Conservation (phyloP, 306 rosid species). For the Styphnolobium japonicum region DNA sequence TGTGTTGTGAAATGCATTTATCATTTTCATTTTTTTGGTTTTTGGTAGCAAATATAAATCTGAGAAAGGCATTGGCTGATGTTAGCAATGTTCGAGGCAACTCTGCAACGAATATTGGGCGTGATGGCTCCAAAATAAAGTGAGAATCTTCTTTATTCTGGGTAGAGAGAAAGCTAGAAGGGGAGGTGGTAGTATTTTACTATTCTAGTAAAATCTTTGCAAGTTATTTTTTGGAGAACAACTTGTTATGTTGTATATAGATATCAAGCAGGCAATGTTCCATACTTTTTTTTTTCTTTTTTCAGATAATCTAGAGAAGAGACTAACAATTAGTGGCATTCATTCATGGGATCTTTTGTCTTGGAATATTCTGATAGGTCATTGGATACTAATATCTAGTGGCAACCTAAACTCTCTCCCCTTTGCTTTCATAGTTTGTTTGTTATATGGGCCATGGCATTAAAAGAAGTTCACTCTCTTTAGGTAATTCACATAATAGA, state of each 20-base stretch:
- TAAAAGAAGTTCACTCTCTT: neutral
- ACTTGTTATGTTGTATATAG: neutral
- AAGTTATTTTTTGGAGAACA: neutral
- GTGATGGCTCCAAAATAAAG: slow-evolving; percentile 50
- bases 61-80: slow-evolving; percentile 74
- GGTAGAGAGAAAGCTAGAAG: neutral
- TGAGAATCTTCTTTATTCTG: slow-evolving; percentile 42
- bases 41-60: slow-evolving; percentile 41
- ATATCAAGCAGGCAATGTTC: neutral
- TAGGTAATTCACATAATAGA: neutral
- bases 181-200: neutral
- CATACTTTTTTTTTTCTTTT: neutral
- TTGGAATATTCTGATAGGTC: neutral
- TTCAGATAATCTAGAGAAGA: neutral
- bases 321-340: neutral
- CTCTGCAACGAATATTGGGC: slow-evolving; percentile 34
- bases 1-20: neutral
- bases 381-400: neutral
- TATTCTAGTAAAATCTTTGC: neutral
- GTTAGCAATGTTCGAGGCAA: slow-evolving; percentile 61
- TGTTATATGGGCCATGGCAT: neutral
- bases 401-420: slow-evolving; percentile 1
- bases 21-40: neutral
- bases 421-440: neutral
- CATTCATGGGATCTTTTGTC: neutral